A percentile compares a stretch with the other conserved stretches of the same genome.
These are phyloP conservation scores for Murraya paniculata DNA, from an alignment of 345 rosid species.

Conservation along the genomic window DNA sequence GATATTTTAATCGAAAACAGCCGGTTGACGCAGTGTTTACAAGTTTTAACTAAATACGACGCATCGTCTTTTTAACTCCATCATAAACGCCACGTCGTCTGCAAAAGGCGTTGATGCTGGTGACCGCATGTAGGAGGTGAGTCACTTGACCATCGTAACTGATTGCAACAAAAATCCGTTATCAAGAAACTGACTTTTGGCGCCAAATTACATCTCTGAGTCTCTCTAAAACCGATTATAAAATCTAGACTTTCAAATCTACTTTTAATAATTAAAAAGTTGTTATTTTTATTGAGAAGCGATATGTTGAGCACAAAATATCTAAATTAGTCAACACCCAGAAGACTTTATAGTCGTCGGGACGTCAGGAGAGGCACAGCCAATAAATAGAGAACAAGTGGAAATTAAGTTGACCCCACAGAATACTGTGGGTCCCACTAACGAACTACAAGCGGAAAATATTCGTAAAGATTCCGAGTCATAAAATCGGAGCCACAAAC, in stretches of 20 bases:
- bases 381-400: neutral
- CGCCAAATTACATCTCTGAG: neutral
- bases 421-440: neutral
- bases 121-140: neutral
- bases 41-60: too few species aligned
- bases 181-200: neutral
- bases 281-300: too few species aligned
- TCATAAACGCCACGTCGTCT: too few species aligned
- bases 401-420: neutral
- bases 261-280: too few species aligned
- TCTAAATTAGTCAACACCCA: neutral
- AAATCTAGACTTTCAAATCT: too few species aligned
- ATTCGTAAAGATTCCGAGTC: neutral
- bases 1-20: neutral
- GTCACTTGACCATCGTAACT: neutral
- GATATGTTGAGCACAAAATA: too few species aligned
- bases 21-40: neutral
- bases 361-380: neutral
- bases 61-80: too few species aligned
- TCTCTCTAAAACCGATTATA: too few species aligned
- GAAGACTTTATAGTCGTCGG: neutral
- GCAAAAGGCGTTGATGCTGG: neutral
- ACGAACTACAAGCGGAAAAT: neutral
- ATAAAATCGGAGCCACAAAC: conserved; percentile 49
- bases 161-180: neutral